A percentile compares a stretch with the other conserved stretches of the same genome.
These are phyloP conservation scores for Opeltia flavorubescens DNA, from an alignment of 495 filamentous ascomycete genomes.

Conservation along the genomic window DNA sequence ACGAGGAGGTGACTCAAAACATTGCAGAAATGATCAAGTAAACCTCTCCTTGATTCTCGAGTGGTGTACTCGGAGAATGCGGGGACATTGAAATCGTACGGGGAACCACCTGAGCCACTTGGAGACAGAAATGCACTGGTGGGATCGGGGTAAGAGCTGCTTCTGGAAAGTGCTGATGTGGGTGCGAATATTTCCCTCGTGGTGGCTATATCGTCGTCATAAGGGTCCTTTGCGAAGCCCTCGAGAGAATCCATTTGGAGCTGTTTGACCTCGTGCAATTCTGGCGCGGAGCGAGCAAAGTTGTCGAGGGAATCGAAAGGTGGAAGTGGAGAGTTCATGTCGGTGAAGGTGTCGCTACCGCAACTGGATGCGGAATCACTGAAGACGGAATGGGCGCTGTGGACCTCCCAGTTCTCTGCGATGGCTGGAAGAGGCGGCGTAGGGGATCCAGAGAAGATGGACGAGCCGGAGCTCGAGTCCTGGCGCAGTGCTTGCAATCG, in stretches of 20 bases:
- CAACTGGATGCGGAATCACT: slow-evolving; percentile 19
- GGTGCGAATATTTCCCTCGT: slow-evolving; percentile 16
- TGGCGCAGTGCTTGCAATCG: slow-evolving; percentile 18
- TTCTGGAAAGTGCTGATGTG: slow-evolving; percentile 13
- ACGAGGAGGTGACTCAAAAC: slow-evolving; percentile 48
- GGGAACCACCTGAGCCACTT: slow-evolving; percentile 14
- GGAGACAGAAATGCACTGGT: slow-evolving; percentile 18
- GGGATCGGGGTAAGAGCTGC: slow-evolving; percentile 18
- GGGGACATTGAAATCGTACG: slow-evolving; percentile 34
- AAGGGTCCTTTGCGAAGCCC: slow-evolving; percentile 15
- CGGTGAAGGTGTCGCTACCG: slow-evolving; percentile 16
- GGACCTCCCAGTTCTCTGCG: slow-evolving; percentile 19
- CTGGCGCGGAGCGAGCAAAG: slow-evolving; percentile 14
- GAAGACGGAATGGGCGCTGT: slow-evolving; percentile 19
- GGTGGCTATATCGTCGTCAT: slow-evolving; percentile 16
- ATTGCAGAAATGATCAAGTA: slow-evolving; percentile 50
- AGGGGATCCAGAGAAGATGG: slow-evolving; percentile 17
- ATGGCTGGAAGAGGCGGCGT: slow-evolving; percentile 18
- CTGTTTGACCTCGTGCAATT: slow-evolving; percentile 15
- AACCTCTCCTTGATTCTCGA: slow-evolving; percentile 36
- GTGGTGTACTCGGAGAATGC: slow-evolving; percentile 40
- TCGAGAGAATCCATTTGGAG: slow-evolving; percentile 18
- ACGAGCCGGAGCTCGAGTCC: slow-evolving; percentile 18
- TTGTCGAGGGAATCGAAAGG: slow-evolving; percentile 17
- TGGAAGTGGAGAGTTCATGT: slow-evolving; percentile 17